These are phyloP conservation scores for Alternaria arborescens DNA, from an alignment of 2,329 filamentous ascomycete genomes.

Conservation along the genomic window DNA sequence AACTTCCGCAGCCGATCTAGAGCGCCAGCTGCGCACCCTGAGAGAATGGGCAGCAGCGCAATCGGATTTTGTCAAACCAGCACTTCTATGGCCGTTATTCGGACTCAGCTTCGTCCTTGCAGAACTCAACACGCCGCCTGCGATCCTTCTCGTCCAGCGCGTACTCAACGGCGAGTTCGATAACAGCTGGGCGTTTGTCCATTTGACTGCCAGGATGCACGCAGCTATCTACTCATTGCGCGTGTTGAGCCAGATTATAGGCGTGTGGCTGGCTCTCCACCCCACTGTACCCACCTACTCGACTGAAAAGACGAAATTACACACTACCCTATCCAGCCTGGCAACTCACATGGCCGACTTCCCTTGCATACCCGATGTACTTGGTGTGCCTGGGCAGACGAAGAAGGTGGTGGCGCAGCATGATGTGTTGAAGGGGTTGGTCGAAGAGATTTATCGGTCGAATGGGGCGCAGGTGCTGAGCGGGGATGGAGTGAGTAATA, in stretches of 20 bases:
- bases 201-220: constrained; percentile 53
- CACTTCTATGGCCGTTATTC: constrained; percentile 38
- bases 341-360: constrained; percentile 29
- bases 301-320: neutral
- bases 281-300: neutral
- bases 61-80: constrained; percentile 4
- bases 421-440: constrained; percentile 23
- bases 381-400: constrained; percentile 38
- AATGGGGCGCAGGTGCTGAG: constrained; percentile 31
- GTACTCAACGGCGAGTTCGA: constrained; percentile 43
- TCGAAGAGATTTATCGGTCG: constrained; percentile 41
- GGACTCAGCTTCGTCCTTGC: constrained; percentile 33
- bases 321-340: constrained; percentile 14
- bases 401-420: constrained; percentile 23
- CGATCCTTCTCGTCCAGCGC: constrained; percentile 23
- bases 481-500: constrained; percentile 27
- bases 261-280: constrained; percentile 28
- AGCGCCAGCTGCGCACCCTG: constrained; percentile 23
- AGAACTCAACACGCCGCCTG: constrained; percentile 32
- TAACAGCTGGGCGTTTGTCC: constrained; percentile 50
- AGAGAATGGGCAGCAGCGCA: constrained; percentile 26
- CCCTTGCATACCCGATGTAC: constrained; percentile 34
- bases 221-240: constrained; percentile 55
- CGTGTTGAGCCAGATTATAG: constrained; percentile 52
- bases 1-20: constrained; percentile 16